Conservation (phyloP, 768 basidiomycete species). For the Polyporus arcularius region DNA sequence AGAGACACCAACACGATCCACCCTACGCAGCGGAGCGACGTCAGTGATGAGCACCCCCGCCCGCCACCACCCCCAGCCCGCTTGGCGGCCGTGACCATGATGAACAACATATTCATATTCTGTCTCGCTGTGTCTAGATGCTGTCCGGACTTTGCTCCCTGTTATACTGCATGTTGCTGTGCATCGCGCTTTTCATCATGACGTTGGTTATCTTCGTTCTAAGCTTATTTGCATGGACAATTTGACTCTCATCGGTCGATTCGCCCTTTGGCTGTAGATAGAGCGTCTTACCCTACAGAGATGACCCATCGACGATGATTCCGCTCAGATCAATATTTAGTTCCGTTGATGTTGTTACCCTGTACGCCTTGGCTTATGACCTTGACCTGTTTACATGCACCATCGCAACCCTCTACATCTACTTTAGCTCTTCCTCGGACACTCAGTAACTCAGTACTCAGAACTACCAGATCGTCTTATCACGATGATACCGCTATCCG, state of each 20-base stretch:
- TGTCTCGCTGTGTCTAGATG: background rate
- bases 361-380: conserved; percentile 4
- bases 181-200: background rate
- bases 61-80: conserved; percentile 41
- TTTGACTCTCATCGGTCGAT: background rate
- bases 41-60: conserved; percentile 46
- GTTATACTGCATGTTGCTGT: conserved; percentile 16
- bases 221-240: conserved; percentile 9
- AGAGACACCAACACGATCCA: conserved; percentile 65
- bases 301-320: background rate
- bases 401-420: background rate
- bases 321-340: conserved; percentile 15
- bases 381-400: no score
- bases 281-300: conserved; percentile 8
- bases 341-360: conserved; percentile 21
- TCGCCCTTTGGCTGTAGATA: conserved; percentile 1
- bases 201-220: background rate
- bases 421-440: no score
- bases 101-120: conserved; percentile 1
- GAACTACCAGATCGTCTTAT: no score
- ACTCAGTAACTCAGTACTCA: no score
- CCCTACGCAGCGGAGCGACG: conserved; percentile 39
- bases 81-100: conserved; percentile 62
- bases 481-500: no score
- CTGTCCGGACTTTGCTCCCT: background rate